These are phyloP conservation scores for Wickerhamiella sergipiensis DNA, from an alignment of 805 yeast species.

Conservation along the genomic window DNA sequence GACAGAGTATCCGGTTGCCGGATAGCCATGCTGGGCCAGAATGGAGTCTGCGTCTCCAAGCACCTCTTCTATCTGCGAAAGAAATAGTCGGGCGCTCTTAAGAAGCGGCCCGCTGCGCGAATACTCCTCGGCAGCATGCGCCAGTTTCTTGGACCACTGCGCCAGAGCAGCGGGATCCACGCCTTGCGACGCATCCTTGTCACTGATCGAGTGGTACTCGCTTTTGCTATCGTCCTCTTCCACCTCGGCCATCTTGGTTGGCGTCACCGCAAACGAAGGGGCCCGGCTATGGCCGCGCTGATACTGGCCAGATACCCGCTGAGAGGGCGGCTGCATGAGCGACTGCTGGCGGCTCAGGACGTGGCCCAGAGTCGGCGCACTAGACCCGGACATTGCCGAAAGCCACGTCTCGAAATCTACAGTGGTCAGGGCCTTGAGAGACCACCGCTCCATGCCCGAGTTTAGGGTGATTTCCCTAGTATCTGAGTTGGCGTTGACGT, in stretches of 20 bases:
- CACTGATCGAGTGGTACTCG: neutral
- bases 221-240: neutral
- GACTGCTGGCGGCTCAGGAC: slow-evolving; percentile 5
- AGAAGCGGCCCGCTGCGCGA: neutral
- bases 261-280: neutral
- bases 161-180: neutral
- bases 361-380: slow-evolving; percentile 6
- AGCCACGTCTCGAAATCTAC: slow-evolving; percentile 74
- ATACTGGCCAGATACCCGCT: neutral
- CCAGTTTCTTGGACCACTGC: neutral
- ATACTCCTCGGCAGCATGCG: neutral
- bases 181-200: neutral
- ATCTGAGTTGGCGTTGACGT: slow-evolving; percentile 64
- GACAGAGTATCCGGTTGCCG: neutral
- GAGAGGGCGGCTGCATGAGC: neutral
- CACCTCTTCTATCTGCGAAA: neutral
- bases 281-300: neutral
- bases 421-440: slow-evolving; percentile 50
- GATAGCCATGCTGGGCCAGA: neutral
- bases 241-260: neutral
- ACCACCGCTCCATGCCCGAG: slow-evolving; percentile 94
- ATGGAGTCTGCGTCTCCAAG: neutral
- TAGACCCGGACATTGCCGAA: slow-evolving; percentile 48
- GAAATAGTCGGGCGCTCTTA: neutral
- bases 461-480: slow-evolving; percentile 65